Conservation (phyloP, 495 filamentous ascomycete genomes). For the Lichina pygmaea region DNA sequence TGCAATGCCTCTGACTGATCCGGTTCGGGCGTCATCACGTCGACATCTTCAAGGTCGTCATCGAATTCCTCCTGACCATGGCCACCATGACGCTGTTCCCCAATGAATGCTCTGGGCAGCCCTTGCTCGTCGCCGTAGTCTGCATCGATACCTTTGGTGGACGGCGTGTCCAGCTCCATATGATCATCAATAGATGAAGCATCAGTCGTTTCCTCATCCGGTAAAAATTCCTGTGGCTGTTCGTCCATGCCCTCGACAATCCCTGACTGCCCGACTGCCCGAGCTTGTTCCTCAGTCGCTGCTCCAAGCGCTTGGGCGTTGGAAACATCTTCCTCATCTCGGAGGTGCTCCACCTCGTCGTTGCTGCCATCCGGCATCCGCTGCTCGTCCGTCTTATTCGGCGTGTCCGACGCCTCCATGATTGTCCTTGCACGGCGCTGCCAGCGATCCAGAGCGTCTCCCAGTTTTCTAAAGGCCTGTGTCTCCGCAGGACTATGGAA, state of each 20-base stretch:
- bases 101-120: constrained; percentile 5
- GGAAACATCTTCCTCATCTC: constrained; percentile 46
- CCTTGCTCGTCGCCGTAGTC: not conserved
- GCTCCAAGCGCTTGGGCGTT: constrained; percentile 81
- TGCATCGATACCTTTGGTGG: not conserved
- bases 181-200: not conserved
- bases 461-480: constrained; percentile 71
- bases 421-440: constrained; percentile 65
- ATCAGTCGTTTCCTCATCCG: constrained; percentile 9
- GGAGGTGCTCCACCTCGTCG: constrained; percentile 67
- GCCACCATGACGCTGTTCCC: constrained; percentile 9
- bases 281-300: constrained; percentile 63
- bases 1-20: not conserved
- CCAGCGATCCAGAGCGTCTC: constrained; percentile 82
- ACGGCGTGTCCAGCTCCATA: not conserved
- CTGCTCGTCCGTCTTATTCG: constrained; percentile 11
- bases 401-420: constrained; percentile 31
- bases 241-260: constrained; percentile 46
- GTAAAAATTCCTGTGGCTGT: constrained; percentile 18
- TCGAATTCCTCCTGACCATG: no score
- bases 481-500: constrained; percentile 4
- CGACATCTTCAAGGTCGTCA: not conserved
- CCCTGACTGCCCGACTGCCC: constrained; percentile 58
- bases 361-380: constrained; percentile 27
- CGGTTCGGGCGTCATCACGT: not conserved